Evolutionary conservation across 1,284 basidiomycete species (phyloP).

Genomic region (Boletus holoroseus): DNA sequence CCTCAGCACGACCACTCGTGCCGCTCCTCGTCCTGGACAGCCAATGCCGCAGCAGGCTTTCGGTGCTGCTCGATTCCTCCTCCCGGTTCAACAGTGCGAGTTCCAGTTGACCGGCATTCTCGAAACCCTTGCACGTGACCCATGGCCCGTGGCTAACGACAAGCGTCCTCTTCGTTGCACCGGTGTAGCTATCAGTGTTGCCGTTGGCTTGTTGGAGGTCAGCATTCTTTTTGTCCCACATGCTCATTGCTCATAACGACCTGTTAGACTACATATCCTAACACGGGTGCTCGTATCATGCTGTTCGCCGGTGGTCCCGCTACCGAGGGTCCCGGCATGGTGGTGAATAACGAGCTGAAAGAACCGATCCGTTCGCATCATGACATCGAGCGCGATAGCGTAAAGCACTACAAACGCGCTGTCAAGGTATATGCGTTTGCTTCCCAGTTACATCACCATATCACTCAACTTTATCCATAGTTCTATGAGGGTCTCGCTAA

Average conservation of each 20-base stretch:
- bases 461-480: conserved; percentile 37
- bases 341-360: conserved; percentile 92
- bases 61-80: conserved; percentile 89
- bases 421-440: conserved; percentile 61
- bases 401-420: conserved; percentile 97
- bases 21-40: conserved; percentile 80
- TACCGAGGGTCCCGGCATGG: conserved; percentile 96
- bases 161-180: conserved; percentile 95
- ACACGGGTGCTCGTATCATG: conserved; percentile 96
- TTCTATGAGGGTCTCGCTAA: conserved; percentile 97
- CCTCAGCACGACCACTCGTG: conserved; percentile 67
- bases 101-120: conserved; percentile 95
- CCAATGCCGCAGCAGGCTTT: conserved; percentile 79
- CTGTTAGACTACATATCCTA: conserved; percentile 81
- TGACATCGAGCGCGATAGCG: conserved; percentile 96
- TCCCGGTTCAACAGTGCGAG: conserved; percentile 92
- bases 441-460: not conserved
- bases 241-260: not conserved
- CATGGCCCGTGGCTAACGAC: conserved; percentile 97
- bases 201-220: conserved; percentile 90
- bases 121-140: conserved; percentile 85
- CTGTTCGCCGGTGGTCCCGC: conserved; percentile 95
- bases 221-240: conserved; percentile 13
- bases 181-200: conserved; percentile 91
- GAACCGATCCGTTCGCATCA: conserved; percentile 99